Evolutionary conservation across 75 land plant genomes (phyloP), one percentile per base, ranked within the genome.

Genomic region (Sequoia sempervirens): DNA sequence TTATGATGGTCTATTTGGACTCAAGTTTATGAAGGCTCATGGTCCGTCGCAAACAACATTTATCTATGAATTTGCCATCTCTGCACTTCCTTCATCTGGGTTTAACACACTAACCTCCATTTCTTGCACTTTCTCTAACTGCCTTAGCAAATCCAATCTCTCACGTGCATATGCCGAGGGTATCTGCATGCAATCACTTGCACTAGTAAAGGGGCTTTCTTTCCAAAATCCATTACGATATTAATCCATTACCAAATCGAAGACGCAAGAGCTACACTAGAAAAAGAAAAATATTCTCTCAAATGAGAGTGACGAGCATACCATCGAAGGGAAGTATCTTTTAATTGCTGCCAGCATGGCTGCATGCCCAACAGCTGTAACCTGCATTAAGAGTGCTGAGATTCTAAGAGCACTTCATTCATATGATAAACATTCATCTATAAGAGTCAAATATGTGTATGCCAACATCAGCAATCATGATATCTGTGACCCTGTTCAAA

Each of bases 331-430:
- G 28, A 93, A 95, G 82, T 97, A 97, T 94, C 94, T 93, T 80
- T 94, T 97, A 34, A 97, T 95, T 32, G 93, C 97, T 80, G 99
- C 99, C 68, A 97, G 89, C 79, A 97, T 97, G 12, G 99, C 99
- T 20, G 99, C 99, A 88, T 97, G 99, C 2, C 99, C 99, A 84
- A 97, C 96, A 58, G 99, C 99, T 32, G 99, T 97, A 76, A 97
- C 99, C 99, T 97, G 90, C 56, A 56, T 82, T 61, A 84, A 68
- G 52, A 82, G 18, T 38, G 37, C 46, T 69, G 52, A n/a, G 47
- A 78, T 78, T 78, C 32, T 43, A 26, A 78, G 80, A 78, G 30
- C 47, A 45, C 9, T 78, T 41, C 46, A 41, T 18, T 36, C 15
- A 3, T 23, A 61, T 61, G 26, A 61, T 5, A 61, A 61, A 61